phyloP scores from a whole-genome alignment of 306 rosid genomes.

The Hippophae rhamnoides region DNA sequence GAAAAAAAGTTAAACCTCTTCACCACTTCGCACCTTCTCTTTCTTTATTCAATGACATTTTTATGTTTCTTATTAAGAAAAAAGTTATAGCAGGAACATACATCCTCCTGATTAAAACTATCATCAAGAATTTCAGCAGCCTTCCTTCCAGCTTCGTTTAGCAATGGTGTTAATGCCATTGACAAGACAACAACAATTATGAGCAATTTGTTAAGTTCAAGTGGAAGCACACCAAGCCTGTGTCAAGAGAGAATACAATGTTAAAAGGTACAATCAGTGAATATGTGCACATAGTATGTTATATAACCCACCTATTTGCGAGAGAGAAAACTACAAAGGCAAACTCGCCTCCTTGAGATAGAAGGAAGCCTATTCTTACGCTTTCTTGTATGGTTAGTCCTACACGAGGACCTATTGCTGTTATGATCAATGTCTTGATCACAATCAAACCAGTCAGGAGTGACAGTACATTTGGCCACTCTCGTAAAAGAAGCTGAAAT shows the following conservation, averaged over 20 bases:
- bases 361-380: constrained; percentile 92
- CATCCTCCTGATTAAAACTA: constrained; percentile 41
- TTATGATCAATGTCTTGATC: constrained; percentile 88
- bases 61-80: neutral
- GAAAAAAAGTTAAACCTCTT: too few relatives aligned
- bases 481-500: constrained; percentile 81
- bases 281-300: constrained; percentile 5
- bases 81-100: constrained; percentile 25
- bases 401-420: constrained; percentile 96
- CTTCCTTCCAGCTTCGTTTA: constrained; percentile 92
- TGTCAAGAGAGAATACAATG: constrained; percentile 23
- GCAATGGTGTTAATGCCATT: constrained; percentile 92
- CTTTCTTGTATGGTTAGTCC: constrained; percentile 88
- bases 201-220: constrained; percentile 94
- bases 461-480: constrained; percentile 96
- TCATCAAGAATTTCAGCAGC: constrained; percentile 62
- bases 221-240: constrained; percentile 98
- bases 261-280: constrained; percentile 10
- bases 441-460: constrained; percentile 85
- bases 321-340: constrained; percentile 93
- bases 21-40: too few relatives aligned
- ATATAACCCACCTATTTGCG: constrained; percentile 60
- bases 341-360: constrained; percentile 98
- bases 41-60: too few relatives aligned
- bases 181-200: constrained; percentile 95